phyloP scores from a whole-genome alignment of 305 asterid genomes.

The Fraxinus xanthoxyloides region DNA sequence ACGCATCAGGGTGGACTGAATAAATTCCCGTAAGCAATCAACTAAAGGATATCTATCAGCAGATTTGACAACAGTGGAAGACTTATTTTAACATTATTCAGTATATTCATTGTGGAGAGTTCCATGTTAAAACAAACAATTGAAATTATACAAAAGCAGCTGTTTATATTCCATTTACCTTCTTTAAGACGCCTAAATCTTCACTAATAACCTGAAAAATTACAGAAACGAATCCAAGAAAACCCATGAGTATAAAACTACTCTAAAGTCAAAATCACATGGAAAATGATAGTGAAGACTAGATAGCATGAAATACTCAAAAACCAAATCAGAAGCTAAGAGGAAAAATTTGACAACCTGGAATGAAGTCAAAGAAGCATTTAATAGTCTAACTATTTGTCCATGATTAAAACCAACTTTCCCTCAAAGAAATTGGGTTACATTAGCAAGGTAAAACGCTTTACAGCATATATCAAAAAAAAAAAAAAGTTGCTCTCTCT shows the following conservation, averaged over 20 bases:
- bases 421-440: neutral
- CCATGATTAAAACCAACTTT: neutral
- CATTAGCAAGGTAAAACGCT: neutral
- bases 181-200: constrained; percentile 86
- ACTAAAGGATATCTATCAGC: neutral
- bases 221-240: neutral
- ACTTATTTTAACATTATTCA: neutral
- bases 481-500: neutral
- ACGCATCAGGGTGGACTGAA: neutral
- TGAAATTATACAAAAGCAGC: neutral
- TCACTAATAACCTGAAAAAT: constrained; percentile 72
- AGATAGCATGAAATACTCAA: neutral
- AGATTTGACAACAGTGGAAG: neutral
- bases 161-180: constrained; percentile 43
- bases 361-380: neutral
- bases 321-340: neutral
- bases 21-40: neutral
- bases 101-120: neutral
- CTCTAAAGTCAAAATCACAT: neutral
- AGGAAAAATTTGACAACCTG: constrained; percentile 5
- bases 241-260: constrained; percentile 15
- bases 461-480: neutral
- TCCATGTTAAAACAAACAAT: neutral
- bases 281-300: neutral
- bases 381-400: neutral